These are phyloP conservation scores for Achaetomiella virescens DNA, from an alignment of 495 filamentous ascomycete genomes.

Conservation along the genomic window DNA sequence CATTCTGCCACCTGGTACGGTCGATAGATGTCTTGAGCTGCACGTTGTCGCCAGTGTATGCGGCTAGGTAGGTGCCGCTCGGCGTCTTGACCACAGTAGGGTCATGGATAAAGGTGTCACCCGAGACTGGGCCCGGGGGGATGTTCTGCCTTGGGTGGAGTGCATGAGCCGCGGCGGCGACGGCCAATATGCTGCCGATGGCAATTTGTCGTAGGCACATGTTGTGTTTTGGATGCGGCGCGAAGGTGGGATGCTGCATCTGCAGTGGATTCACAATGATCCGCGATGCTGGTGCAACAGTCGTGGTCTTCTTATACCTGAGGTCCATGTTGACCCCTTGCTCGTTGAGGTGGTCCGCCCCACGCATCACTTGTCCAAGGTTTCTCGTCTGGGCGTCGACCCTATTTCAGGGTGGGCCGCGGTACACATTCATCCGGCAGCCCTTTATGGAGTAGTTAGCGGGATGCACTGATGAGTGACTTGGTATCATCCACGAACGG, in stretches of 20 bases:
- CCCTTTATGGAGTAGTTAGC: not conserved
- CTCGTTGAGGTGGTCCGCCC: not conserved
- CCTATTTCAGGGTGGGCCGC: not conserved
- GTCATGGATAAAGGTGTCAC: conserved; percentile 8
- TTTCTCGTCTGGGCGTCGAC: not conserved
- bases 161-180: not conserved
- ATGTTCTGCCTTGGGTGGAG: conserved; percentile 6
- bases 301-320: not conserved
- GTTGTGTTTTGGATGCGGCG: not conserved
- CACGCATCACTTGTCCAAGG: not conserved
- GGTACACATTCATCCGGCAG: not conserved
- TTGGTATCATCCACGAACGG: not conserved
- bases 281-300: not conserved
- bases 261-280: not conserved
- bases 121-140: conserved; percentile 3
- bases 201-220: conserved; percentile 7
- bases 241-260: not conserved
- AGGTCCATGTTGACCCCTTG: not conserved
- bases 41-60: conserved; percentile 6
- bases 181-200: conserved; percentile 1
- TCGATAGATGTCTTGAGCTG: conserved; percentile 5
- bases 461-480: not conserved
- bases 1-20: conserved; percentile 2
- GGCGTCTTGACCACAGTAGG: conserved; percentile 5
- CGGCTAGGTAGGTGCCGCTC: conserved; percentile 1